Conservation (phyloP, 148 eudicot species). For the Rhododendron mucronatum region DNA sequence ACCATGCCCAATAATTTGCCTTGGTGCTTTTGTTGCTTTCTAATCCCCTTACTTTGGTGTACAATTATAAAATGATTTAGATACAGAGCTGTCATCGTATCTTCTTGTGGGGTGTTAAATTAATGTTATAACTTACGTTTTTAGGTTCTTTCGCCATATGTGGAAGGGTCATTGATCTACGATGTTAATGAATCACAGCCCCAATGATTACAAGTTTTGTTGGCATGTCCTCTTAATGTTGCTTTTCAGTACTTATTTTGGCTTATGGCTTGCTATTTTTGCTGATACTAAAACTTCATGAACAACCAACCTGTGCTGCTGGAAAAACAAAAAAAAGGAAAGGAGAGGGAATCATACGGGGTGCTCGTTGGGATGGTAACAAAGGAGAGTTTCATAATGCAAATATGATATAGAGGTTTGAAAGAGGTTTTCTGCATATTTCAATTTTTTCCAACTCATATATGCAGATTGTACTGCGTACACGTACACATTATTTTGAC, state of each 20-base stretch:
- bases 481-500: too few species aligned
- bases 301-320: not conserved
- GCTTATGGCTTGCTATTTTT: not conserved
- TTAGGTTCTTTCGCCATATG: not conserved
- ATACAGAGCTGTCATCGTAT: not conserved
- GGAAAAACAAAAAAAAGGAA: not conserved
- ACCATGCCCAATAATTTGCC: not conserved
- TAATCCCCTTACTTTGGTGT: not conserved
- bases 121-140: not conserved
- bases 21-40: not conserved
- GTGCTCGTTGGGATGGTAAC: not conserved
- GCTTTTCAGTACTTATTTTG: not conserved
- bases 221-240: not conserved
- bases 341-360: not conserved
- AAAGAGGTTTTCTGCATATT: not conserved
- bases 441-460: too few species aligned
- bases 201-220: not conserved
- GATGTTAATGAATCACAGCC: not conserved
- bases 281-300: not conserved
- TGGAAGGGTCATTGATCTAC: not conserved
- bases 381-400: not conserved
- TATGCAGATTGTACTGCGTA: too few species aligned
- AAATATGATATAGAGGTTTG: not conserved
- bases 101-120: not conserved
- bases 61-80: not conserved